Evolutionary conservation across 1,139 yeast genomes (phyloP).

Genomic region (Dujonia santamariae): DNA sequence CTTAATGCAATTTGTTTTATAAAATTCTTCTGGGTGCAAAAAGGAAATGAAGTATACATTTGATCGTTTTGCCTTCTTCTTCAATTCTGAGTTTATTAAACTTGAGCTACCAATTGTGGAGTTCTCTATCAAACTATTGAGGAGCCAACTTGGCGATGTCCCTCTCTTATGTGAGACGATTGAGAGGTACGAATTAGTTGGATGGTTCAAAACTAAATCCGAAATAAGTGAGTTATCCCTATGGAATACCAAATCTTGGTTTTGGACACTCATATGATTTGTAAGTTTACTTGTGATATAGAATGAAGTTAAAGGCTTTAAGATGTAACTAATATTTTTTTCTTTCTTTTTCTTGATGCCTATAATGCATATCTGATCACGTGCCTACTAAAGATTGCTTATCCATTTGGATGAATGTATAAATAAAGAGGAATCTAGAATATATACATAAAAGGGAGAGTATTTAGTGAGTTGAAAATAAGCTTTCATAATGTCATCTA

Average conservation of each 20-base stretch:
- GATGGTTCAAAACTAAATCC: conserved; percentile 19
- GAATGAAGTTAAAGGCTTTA: no score
- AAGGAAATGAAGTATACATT: conserved; percentile 45
- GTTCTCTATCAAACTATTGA: conserved; percentile 46
- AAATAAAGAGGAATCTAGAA: no score
- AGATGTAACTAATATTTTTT: no score
- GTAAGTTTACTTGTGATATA: not conserved
- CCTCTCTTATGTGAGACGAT: conserved; percentile 57
- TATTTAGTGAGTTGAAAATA: no score
- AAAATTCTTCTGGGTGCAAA: conserved; percentile 33
- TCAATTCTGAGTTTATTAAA: conserved; percentile 33
- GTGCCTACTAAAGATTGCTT: no score
- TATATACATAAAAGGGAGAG: no score
- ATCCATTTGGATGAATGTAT: no score
- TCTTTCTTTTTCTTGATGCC: no score
- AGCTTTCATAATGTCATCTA: no score
- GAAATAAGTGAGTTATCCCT: conserved; percentile 50
- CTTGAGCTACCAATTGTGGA: conserved; percentile 40
- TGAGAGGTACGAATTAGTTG: conserved; percentile 25
- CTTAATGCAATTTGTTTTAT: conserved; percentile 38
- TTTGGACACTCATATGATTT: conserved; percentile 28
- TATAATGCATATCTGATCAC: no score
- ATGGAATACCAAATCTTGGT: conserved; percentile 59
- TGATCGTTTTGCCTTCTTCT: conserved; percentile 15
- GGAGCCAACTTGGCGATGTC: conserved; percentile 67